Evolutionary conservation across 352 stramenopile genomes (phyloP).

Genomic region (Globisporangium nunn): DNA sequence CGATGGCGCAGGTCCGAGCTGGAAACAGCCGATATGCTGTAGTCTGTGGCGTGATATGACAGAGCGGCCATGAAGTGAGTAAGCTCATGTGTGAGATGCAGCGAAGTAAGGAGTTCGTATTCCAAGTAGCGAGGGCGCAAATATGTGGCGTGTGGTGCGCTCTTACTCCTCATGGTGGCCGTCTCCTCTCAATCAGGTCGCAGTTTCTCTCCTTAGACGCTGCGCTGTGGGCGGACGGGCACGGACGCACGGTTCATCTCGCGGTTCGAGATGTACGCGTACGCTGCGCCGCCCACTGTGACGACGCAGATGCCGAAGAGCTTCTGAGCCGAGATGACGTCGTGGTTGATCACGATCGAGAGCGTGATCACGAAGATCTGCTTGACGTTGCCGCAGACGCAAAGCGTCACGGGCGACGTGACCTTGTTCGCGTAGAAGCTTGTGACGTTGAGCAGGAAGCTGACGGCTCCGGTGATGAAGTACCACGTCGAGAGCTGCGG

Average conservation of each 20-base stretch:
- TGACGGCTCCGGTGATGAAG: constrained; percentile 84
- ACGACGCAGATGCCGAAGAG: constrained; percentile 64
- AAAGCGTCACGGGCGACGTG: constrained; percentile 91
- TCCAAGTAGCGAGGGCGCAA: too few relatives aligned
- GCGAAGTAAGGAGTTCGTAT: too few relatives aligned
- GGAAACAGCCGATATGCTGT: background rate
- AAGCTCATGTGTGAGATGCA: too few relatives aligned
- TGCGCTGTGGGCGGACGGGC: constrained; percentile 20
- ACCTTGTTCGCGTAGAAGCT: constrained; percentile 94
- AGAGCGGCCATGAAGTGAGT: background rate
- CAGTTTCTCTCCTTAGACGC: background rate
- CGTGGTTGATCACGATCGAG: constrained; percentile 74
- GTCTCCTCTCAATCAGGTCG: background rate
- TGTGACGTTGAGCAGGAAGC: constrained; percentile 92
- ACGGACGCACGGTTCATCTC: constrained; percentile 58
- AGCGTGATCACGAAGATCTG: constrained; percentile 86
- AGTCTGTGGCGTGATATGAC: background rate
- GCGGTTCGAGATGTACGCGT: constrained; percentile 72
- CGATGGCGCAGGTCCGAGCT: background rate
- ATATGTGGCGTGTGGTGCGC: background rate
- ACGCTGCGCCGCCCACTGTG: constrained; percentile 51
- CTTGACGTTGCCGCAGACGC: constrained; percentile 93
- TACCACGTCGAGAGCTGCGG: constrained; percentile 60
- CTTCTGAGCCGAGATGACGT: constrained; percentile 63
- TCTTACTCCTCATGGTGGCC: background rate